Base-by-base conservation (phyloP, 192 early-diverging fungal genomes). In the Rhizophagus prolifer region DNA sequence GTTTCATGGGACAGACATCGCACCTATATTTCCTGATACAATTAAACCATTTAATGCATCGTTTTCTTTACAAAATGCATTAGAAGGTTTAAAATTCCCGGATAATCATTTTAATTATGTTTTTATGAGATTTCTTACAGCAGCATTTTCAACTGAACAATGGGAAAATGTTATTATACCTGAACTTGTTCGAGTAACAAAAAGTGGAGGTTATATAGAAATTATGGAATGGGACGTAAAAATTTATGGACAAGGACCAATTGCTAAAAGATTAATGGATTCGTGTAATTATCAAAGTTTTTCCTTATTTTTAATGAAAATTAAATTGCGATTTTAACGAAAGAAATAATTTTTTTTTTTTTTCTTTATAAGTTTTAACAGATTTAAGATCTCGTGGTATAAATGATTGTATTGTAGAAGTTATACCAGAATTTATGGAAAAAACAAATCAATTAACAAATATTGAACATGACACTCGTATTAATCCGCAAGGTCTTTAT, bases 21-120 rank as follows among this genome's bases (percentile, higher is more conserved):
- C 19, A n/a, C 19, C 50, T 54, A 21, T 54, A 54, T 54, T 54
- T 54, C 50, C 50, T 7, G 16, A 6, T 7, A 21, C 50, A 7
- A 54, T 54, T 19, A 54, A 54, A n/a, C 84, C 84, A 0, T 44
- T 63, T 1, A 85, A 85, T 68, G 81, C 80, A 47, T 36, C 50
- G 9, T 85, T 85, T 64, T 67, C 68, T 16, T 30, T 30, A 14
- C 79, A 79, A 41, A 66, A 83, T 62, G 77, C 83, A 28, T 41
- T 77, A 13, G n/a, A 76, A 3, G 80, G 82, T 2, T 54, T 71
- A 28, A 26, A 28, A 1, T 19, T 36, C 21, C 16, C 28, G 2
- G 26, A 66, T 26, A 66, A 66, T 2, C 14, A 28, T 28, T 66
- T 66, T 66, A 28, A 66, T 66, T 66, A 9, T 36, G 34, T 66